Base-by-base conservation (phyloP, 352 stramenopile species). In the Aphanomyces cochlioides region DNA sequence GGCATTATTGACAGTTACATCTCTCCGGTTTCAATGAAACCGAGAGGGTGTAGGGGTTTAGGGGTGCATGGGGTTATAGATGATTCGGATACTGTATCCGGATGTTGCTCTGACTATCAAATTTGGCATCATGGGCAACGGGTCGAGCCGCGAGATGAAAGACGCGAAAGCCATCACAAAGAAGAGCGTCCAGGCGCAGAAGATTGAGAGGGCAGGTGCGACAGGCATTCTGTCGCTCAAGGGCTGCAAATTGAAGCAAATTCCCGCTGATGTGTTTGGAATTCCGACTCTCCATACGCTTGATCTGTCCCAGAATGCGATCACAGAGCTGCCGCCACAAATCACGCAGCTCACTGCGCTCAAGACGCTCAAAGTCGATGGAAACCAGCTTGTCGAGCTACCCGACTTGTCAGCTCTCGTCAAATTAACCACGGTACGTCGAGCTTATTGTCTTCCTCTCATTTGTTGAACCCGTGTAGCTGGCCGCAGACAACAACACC, bases 401-500 rank as follows among this genome's bases (percentile, higher is more conserved):
- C 84, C 87, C 13, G 83, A 92, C 57, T 68, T 95, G 37, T 90
- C 82, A 38, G 69, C 66, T 15, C 78, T 95, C 50, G 78, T 78
- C 39, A 80, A 83, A 28, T 79, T 95, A 36, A 89, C 82, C 7
- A 91, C 83, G 59, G 83, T 93, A 77, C 48, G 74, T 69, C 10
- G n/a, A 41, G 69, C 10, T 53, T 39, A 36, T 15, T 21, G 3
- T 56, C 40, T 10, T 8, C 34, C 38, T 41, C 17, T 5, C 54
- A 21, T 19, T 53, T 38, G 37, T 6, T 12, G 12, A n/a, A 39
- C 60, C 5, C 43, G 5, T 69, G 39, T 58, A 93, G 85, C 72
- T 95, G 15, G 78, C 93, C 21, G 67, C 92, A 43, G 87, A 95
- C 48, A 77, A 79, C 37, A 95, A 95, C 48, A 66, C 79, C n/a